Evolutionary conservation across 441 rosid genomes (phyloP).

Genomic region (Daphne laureola): DNA sequence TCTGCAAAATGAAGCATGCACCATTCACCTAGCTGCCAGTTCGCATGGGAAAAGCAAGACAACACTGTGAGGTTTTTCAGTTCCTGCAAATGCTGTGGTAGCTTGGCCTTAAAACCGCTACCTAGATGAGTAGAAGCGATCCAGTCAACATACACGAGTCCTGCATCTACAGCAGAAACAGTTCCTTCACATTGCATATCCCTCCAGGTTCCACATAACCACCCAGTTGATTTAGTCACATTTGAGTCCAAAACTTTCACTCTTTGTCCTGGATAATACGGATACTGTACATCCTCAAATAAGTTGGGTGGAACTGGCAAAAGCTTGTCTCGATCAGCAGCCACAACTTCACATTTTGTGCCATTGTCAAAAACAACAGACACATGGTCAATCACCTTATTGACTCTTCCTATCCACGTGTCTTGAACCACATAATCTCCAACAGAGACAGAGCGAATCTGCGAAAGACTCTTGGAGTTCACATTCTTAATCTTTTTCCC

Average conservation of each 20-base stretch:
- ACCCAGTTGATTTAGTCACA: slow-evolving; percentile 47
- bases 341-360: slow-evolving; percentile 51
- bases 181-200: slow-evolving; percentile 59
- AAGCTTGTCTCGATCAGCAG: slow-evolving; percentile 47
- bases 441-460: slow-evolving; percentile 50
- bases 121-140: slow-evolving; percentile 46
- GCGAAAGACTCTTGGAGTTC: slow-evolving; percentile 50
- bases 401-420: slow-evolving; percentile 77
- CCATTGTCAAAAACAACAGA: slow-evolving; percentile 69
- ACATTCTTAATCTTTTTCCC: slow-evolving; percentile 55
- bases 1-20: slow-evolving; percentile 50
- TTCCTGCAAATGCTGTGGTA: slow-evolving; percentile 47
- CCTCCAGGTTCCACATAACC: slow-evolving; percentile 74
- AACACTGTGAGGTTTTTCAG: slow-evolving; percentile 49
- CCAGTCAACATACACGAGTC: slow-evolving; percentile 74
- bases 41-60: slow-evolving; percentile 62
- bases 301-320: slow-evolving; percentile 48
- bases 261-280: slow-evolving; percentile 85
- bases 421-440: slow-evolving; percentile 75
- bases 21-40: slow-evolving; percentile 96
- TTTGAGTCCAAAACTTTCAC: slow-evolving; percentile 46
- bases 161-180: slow-evolving; percentile 56
- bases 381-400: slow-evolving; percentile 58
- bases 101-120: slow-evolving; percentile 24
- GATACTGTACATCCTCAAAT: slow-evolving; percentile 62